Evolutionary conservation across 1,284 basidiomycete species (phyloP).

Genomic region (Trametes sp.): DNA sequence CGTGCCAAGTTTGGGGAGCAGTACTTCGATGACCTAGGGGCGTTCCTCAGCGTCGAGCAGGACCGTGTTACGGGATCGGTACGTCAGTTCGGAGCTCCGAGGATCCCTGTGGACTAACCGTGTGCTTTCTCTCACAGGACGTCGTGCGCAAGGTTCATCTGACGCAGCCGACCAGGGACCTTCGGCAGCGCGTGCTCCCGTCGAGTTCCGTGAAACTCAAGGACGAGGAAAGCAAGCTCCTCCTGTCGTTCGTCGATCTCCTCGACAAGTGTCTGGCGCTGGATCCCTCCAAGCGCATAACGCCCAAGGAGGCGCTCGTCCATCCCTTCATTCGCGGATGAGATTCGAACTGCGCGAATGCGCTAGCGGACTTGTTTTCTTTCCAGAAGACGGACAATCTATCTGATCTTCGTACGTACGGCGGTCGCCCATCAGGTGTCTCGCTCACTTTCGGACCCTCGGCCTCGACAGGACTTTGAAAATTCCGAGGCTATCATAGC

Average conservation of each 20-base stretch:
- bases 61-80: constrained; percentile 86
- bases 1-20: constrained; percentile 90
- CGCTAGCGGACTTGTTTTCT: not conserved
- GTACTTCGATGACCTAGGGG: constrained; percentile 94
- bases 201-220: constrained; percentile 79
- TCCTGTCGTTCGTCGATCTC: constrained; percentile 90
- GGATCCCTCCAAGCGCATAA: constrained; percentile 89
- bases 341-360: constrained; percentile 11
- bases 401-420: constrained; percentile 3
- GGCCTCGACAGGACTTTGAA: not conserved
- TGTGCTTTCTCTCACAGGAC: constrained; percentile 59
- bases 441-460: not conserved
- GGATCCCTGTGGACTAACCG: constrained; percentile 26
- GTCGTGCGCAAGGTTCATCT: constrained; percentile 84
- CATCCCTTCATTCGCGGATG: constrained; percentile 88
- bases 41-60: constrained; percentile 81
- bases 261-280: constrained; percentile 91
- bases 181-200: constrained; percentile 86
- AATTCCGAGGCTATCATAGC: not conserved
- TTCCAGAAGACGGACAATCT: not conserved
- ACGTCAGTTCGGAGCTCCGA: constrained; percentile 45
- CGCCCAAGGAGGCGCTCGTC: constrained; percentile 85
- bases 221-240: constrained; percentile 87
- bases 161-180: constrained; percentile 84
- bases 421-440: constrained; percentile 9